Percentiles rank a stretch among this genome's conserved stretches.
These are phyloP conservation scores for Podila epigama DNA, from an alignment of 192 early-diverging fungal genomes.

Conservation along the genomic window DNA sequence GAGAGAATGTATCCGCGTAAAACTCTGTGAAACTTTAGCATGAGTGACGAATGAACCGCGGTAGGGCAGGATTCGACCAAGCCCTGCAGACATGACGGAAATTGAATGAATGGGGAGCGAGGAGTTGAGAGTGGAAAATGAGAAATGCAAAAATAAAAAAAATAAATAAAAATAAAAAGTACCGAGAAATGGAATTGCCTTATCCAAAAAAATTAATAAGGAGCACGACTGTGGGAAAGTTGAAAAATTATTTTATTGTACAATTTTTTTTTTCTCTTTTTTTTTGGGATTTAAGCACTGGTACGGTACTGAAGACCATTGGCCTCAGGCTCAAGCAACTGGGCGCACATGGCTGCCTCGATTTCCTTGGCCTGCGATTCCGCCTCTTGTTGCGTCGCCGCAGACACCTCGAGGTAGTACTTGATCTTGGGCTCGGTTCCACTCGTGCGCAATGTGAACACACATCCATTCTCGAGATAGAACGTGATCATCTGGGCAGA, in stretches of 20 bases:
- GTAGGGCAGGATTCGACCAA: slow-evolving; percentile 25
- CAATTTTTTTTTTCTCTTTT: background rate
- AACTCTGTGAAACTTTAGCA: background rate
- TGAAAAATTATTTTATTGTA: background rate
- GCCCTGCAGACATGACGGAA: slow-evolving; percentile 27
- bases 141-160: too few species aligned
- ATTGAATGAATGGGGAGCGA: background rate
- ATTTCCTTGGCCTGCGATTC: slow-evolving; percentile 58
- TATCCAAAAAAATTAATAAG: too few species aligned
- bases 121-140: too few species aligned
- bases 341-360: slow-evolving; percentile 57
- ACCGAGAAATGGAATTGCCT: too few species aligned
- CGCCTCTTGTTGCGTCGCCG: slow-evolving; percentile 56
- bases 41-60: slow-evolving; percentile 8
- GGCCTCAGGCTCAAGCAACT: slow-evolving; percentile 59
- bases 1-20: slow-evolving; percentile 4
- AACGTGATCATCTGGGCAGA: slow-evolving; percentile 94
- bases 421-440: slow-evolving; percentile 95
- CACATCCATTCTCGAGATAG: slow-evolving; percentile 70
- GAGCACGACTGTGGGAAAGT: slow-evolving; percentile 4
- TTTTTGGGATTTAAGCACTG: slow-evolving; percentile 8
- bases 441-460: slow-evolving; percentile 73
- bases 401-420: slow-evolving; percentile 77
- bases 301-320: slow-evolving; percentile 54
- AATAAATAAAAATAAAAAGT: too few species aligned